Conservation (phyloP, 345 rosid genomes). For the Eucalyptus cloeziana region DNA sequence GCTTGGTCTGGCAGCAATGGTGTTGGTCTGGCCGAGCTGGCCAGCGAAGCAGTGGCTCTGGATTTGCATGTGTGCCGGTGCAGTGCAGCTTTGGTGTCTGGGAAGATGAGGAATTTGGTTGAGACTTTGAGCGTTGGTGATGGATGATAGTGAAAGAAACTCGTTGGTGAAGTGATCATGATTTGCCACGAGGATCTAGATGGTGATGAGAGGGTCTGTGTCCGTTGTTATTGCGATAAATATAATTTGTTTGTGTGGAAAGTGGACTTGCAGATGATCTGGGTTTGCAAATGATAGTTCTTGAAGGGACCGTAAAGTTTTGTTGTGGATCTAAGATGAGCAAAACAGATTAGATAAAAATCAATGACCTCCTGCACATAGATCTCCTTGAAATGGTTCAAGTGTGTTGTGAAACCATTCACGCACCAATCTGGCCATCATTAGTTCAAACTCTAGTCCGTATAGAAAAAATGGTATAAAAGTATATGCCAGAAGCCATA, state of each 20-base stretch:
- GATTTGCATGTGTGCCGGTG: not conserved
- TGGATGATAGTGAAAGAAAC: not conserved
- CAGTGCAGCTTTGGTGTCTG: not conserved
- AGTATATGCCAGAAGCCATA: not conserved
- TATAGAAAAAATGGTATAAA: not conserved
- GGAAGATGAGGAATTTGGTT: not conserved
- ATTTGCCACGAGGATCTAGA: not conserved
- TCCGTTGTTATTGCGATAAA: not conserved
- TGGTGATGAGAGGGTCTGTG: not conserved
- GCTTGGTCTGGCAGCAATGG: not conserved
- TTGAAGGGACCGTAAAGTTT: not conserved
- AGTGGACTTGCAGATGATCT: not conserved
- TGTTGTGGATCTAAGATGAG: not conserved
- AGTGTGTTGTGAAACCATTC: not conserved
- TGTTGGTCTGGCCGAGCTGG: not conserved
- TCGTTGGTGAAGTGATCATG: not conserved
- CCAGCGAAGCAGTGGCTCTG: not conserved
- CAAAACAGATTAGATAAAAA: not conserved
- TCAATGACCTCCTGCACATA: not conserved
- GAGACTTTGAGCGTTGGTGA: not conserved
- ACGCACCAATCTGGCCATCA: not conserved
- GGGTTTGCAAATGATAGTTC: not conserved
- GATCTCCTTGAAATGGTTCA: not conserved
- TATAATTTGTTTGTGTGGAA: not conserved
- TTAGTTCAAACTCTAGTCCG: not conserved